These are phyloP conservation scores for Neospora caninum DNA, from an alignment of 169 alveolate genomes.

Conservation along the genomic window DNA sequence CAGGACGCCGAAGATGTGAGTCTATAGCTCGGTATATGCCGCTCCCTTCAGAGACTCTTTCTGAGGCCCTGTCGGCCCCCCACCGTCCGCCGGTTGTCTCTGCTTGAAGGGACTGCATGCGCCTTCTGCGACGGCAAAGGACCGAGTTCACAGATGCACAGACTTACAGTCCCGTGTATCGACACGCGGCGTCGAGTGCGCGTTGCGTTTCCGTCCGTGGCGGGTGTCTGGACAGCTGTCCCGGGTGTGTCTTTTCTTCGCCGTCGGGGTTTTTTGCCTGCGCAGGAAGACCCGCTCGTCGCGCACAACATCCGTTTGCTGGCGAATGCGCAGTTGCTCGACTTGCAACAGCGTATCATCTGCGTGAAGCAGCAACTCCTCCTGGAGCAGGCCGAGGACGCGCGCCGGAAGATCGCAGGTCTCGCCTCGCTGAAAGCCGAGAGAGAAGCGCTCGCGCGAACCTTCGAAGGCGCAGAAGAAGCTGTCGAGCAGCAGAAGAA, in stretches of 20 bases:
- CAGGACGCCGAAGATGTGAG: not conserved
- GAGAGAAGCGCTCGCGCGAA: not conserved
- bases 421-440: constrained; percentile 22
- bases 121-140: too few species aligned
- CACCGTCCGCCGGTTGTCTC: too few species aligned
- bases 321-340: constrained; percentile 56
- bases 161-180: too few species aligned
- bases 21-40: too few species aligned
- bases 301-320: constrained; percentile 60
- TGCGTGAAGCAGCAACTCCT: constrained; percentile 46
- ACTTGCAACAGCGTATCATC: constrained; percentile 52
- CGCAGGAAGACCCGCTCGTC: constrained; percentile 60
- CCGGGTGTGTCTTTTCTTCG: not conserved
- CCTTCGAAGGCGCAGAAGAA: not conserved
- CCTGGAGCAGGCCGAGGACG: constrained; percentile 37
- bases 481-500: constrained; percentile 44
- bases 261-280: constrained; percentile 14
- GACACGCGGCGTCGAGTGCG: too few species aligned
- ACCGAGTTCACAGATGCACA: too few species aligned
- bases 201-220: too few species aligned
- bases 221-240: too few species aligned
- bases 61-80: too few species aligned
- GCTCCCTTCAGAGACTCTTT: too few species aligned
- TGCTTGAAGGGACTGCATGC: too few species aligned
- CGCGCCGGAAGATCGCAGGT: constrained; percentile 30